Percentiles rank a stretch among this genome's conserved stretches.
Evolutionary conservation across 805 yeast species (phyloP).

Genomic region (Candida pini): DNA sequence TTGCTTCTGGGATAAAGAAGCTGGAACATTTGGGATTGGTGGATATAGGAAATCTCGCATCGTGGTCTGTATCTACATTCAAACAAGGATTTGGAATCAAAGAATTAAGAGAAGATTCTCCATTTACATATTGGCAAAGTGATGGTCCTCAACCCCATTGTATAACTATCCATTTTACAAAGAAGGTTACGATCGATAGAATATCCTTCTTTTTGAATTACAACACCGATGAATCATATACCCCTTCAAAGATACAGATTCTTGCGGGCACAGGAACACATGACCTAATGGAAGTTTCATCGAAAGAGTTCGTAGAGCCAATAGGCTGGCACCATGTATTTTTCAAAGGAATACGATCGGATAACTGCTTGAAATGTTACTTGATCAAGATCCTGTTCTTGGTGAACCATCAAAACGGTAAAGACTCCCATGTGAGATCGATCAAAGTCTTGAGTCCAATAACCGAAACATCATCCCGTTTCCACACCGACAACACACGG

Average conservation of each 20-base stretch:
- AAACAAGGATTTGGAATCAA: constrained; percentile 69
- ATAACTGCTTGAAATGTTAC: constrained; percentile 60
- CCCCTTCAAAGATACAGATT: constrained; percentile 67
- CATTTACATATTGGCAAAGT: constrained; percentile 84
- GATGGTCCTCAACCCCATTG: constrained; percentile 90
- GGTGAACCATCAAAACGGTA: constrained; percentile 91
- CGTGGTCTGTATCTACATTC: constrained; percentile 76
- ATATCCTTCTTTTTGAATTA: constrained; percentile 69
- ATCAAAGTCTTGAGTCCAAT: constrained; percentile 52
- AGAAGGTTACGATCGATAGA: constrained; percentile 61
- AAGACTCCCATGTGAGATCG: constrained; percentile 85
- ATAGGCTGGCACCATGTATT: constrained; percentile 72
- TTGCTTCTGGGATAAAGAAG: constrained; percentile 41
- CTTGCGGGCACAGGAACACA: constrained; percentile 76
- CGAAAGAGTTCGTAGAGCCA: constrained; percentile 56
- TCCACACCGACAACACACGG: constrained; percentile 15
- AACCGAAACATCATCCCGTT: constrained; percentile 20
- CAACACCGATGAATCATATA: constrained; percentile 80
- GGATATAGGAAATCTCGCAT: constrained; percentile 76
- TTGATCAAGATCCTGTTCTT: constrained; percentile 55
- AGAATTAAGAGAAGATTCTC: constrained; percentile 69
- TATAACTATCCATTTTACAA: constrained; percentile 73
- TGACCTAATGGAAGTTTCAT: constrained; percentile 64
- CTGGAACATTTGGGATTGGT: constrained; percentile 54
- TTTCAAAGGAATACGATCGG: constrained; percentile 49